A percentile compares a stretch with the other conserved stretches of the same genome.
Evolutionary conservation across 2,329 filamentous ascomycete genomes (phyloP).

Genomic region (Hymenoscyphus salicellus): DNA sequence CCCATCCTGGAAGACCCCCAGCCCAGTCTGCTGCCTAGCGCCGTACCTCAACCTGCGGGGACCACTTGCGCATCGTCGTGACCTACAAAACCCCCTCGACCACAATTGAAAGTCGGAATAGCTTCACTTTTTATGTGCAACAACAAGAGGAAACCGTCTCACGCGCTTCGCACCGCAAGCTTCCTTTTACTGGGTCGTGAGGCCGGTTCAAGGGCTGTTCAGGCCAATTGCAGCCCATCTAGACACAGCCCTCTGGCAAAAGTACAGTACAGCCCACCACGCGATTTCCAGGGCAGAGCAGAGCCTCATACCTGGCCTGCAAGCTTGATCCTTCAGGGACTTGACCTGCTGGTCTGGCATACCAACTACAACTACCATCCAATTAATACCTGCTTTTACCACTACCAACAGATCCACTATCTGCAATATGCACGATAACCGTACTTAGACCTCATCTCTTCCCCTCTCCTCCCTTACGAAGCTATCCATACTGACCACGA

Average conservation of each 20-base stretch:
- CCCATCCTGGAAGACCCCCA: neutral
- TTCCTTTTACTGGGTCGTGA: neutral
- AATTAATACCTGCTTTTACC: neutral
- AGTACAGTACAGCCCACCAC: neutral
- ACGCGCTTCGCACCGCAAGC: neutral
- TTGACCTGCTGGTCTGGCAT: neutral
- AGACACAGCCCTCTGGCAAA: slow-evolving; percentile 7
- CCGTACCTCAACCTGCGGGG: neutral
- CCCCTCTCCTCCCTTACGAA: neutral
- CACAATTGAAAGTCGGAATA: slow-evolving; percentile 1
- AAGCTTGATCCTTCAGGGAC: slow-evolving; percentile 8
- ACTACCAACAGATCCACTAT: neutral
- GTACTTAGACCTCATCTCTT: slow-evolving; percentile 19
- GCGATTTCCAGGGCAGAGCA: neutral
- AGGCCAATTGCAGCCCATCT: slow-evolving; percentile 4
- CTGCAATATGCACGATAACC: slow-evolving; percentile 32
- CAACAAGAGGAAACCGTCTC: neutral
- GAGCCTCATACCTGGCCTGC: neutral
- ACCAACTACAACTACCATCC: neutral
- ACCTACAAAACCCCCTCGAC: neutral
- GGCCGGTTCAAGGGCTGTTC: neutral
- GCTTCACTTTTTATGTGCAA: neutral
- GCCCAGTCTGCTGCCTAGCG: neutral
- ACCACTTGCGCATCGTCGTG: neutral
- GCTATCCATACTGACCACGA: neutral